Conservation (phyloP, 371 early-diverging fungal genomes). For the Rhizopus stolonifer region DNA sequence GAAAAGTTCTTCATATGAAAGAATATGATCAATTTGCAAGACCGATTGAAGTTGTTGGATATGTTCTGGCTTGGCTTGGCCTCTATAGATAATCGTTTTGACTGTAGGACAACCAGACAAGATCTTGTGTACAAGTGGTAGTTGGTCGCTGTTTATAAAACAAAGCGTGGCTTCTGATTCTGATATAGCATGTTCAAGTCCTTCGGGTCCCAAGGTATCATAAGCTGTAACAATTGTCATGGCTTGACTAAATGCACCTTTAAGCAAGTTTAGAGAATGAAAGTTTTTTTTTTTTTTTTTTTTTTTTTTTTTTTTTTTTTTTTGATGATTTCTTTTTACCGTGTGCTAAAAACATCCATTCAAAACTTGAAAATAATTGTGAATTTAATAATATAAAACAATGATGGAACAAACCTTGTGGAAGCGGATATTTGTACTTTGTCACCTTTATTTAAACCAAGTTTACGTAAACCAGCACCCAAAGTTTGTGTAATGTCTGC, state of each 20-base stretch:
- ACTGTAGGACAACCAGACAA: conserved; percentile 58
- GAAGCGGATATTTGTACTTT: conserved; percentile 72
- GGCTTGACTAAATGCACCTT: conserved; percentile 57
- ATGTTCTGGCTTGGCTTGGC: conserved; percentile 42
- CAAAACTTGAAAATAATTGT: conserved; percentile 22
- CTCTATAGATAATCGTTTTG: conserved; percentile 72
- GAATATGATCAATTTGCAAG: conserved; percentile 24
- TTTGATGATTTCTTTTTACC: conserved; percentile 12
- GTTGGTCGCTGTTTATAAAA: conserved; percentile 70
- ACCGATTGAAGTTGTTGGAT: conserved; percentile 2
- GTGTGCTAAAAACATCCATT: conserved; percentile 47
- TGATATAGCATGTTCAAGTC: conserved; percentile 60
- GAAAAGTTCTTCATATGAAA: conserved; percentile 57
- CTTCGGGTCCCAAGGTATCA: conserved; percentile 80
- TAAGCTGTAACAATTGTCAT: conserved; percentile 79
- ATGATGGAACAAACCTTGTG: conserved; percentile 61
- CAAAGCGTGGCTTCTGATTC: conserved; percentile 64
- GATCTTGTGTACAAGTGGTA: conserved; percentile 53
- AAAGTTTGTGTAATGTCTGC: conserved; percentile 40
- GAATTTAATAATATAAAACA: neutral
- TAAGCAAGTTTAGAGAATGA: neutral
- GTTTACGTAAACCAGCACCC: conserved; percentile 66
- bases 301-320: neutral
- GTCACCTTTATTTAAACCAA: conserved; percentile 64
- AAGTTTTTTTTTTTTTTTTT: too few species aligned